Base-by-base conservation (phyloP, 2,329 filamentous ascomycete genomes). In the Cucurbitaria berberidis region DNA sequence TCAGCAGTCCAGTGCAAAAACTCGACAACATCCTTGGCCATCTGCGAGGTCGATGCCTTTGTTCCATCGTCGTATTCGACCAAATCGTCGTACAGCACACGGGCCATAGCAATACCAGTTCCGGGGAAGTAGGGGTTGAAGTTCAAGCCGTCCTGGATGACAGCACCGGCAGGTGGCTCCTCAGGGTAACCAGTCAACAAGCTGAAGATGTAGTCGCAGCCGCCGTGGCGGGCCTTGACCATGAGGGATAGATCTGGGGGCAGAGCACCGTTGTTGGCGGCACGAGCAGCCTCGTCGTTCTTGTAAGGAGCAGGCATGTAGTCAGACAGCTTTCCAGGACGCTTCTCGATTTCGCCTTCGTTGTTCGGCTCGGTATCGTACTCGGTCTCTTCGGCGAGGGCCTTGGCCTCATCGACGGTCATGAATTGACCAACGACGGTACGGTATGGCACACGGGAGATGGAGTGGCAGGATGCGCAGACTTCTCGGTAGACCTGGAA, bases 81-180 rank as follows among this genome's bases (percentile, higher is more conserved):
- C 53, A 99, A 82, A 62, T 91, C 95, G 68, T 99, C 95, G 81
- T 96, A 99, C 57, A 99, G 87, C 57, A 98, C 95, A 86, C 95
- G 93, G 70, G 89, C 93, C 95, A 99, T 99, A 72, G 90, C 95
- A 77, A 99, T 99, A 76, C 93, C 93, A 68, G 95, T 98, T 75
- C 95, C 95, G 53, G 95, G 95, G 88, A 99, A 99, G 85, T 97
- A 99, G 57, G 95, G 95, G 86, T 99, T 99, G 87, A 99, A 99
- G 88, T 98, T 97, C 80, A 99, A 88, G 73, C 95, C 95, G 58
- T 88, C 86, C 69, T 87, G 88, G 55, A 99, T 89, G 69, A 85
- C 81, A 59, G 90, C 92, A 76, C 95, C 95, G 45, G 95, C 91
- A 48, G 95, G 95, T 55, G 91, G 85, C 81, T 99, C 95, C 67